Evolutionary conservation across 257 asterid species (phyloP).

Genomic region (Leptodermis oblonga): DNA sequence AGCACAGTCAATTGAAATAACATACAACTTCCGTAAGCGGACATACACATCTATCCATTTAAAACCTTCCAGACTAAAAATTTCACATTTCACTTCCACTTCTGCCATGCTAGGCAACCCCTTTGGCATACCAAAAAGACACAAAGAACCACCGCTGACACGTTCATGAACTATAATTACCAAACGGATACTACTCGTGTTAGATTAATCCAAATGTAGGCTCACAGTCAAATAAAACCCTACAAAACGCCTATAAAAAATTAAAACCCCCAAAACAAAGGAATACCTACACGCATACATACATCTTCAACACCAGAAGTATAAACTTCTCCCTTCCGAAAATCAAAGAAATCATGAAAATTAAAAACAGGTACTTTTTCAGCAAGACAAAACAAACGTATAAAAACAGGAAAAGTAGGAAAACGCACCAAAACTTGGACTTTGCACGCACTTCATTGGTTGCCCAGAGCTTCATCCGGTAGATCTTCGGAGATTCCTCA

Average conservation of each 20-base stretch:
- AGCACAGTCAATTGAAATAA: neutral
- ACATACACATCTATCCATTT: neutral
- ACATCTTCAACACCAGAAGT: neutral
- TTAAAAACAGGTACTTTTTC: neutral
- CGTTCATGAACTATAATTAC: neutral
- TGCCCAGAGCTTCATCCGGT: conserved; percentile 94
- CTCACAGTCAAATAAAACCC: neutral
- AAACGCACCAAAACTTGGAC: conserved; percentile 69
- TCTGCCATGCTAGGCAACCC: neutral
- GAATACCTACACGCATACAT: neutral
- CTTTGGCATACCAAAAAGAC: neutral
- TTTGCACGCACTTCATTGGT: conserved; percentile 93
- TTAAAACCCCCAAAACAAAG: neutral
- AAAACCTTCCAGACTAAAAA: neutral
- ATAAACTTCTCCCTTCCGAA: neutral
- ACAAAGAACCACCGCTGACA: neutral
- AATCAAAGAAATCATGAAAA: no score
- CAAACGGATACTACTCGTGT: neutral
- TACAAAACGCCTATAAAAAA: neutral
- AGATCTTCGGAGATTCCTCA: conserved; percentile 82
- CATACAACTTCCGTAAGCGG: neutral
- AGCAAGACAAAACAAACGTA: neutral
- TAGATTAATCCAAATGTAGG: neutral
- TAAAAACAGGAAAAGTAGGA: neutral
- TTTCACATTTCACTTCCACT: neutral